A percentile compares a stretch with the other conserved stretches of the same genome.
Evolutionary conservation across 345 rosid genomes (phyloP).

Genomic region (Aquilaria sinensis): DNA sequence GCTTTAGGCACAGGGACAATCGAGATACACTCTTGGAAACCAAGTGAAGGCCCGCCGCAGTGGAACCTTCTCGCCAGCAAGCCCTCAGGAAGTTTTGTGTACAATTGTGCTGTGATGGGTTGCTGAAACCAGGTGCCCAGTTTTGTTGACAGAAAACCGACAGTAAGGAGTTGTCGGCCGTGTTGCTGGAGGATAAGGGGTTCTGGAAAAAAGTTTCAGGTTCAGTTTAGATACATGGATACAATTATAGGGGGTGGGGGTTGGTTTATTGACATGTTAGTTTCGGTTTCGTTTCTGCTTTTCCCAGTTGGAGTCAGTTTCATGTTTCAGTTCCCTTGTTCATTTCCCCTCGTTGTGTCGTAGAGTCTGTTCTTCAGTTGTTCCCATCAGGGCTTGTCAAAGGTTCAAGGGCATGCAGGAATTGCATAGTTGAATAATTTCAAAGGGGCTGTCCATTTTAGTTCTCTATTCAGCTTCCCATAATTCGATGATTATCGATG

Average conservation of each 20-base stretch:
- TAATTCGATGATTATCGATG: too few relatives aligned
- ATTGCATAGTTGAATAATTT: slow-evolving; percentile 28
- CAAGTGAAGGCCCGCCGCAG: slow-evolving; percentile 42
- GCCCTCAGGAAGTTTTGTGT: slow-evolving; percentile 53
- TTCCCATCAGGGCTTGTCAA: slow-evolving; percentile 14
- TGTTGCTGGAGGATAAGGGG: slow-evolving; percentile 20
- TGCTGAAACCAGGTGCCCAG: slow-evolving; percentile 34
- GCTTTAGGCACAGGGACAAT: slow-evolving; percentile 36
- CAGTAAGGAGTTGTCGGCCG: slow-evolving; percentile 9
- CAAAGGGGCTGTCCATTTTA: slow-evolving; percentile 17
- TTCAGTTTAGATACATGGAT: slow-evolving; percentile 21
- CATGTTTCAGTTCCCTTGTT: background rate
- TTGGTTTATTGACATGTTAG: slow-evolving; percentile 8
- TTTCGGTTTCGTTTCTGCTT: slow-evolving; percentile 7
- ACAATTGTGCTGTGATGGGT: slow-evolving; percentile 82
- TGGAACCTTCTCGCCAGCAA: slow-evolving; percentile 61
- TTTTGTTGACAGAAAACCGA: slow-evolving; percentile 14
- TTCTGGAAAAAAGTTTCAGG: slow-evolving; percentile 20
- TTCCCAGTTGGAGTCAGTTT: slow-evolving; percentile 6
- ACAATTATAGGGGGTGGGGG: slow-evolving; percentile 9
- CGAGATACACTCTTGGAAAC: slow-evolving; percentile 76
- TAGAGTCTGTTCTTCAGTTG: slow-evolving; percentile 11
- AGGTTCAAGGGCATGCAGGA: slow-evolving; percentile 22
- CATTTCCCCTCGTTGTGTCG: background rate
- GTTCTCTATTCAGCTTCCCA: background rate